These are phyloP conservation scores for Tieghemostelium lacteum DNA, from an alignment of 78 protist species.

Conservation along the genomic window DNA sequence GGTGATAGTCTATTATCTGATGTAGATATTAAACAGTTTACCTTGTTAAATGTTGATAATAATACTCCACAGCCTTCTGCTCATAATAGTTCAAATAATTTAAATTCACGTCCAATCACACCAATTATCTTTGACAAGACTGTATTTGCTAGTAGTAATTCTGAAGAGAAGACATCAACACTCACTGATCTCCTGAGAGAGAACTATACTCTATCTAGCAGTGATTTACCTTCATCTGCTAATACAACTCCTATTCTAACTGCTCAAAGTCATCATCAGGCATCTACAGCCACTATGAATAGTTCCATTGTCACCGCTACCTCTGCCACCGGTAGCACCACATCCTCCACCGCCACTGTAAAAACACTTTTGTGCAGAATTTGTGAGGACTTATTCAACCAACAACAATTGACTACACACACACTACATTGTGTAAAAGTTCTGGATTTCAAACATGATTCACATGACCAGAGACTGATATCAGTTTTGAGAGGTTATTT, in stretches of 20 bases:
- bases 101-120: too few relatives aligned
- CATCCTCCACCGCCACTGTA: background rate
- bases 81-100: too few relatives aligned
- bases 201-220: too few relatives aligned
- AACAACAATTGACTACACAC: slow-evolving; percentile 34
- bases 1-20: background rate
- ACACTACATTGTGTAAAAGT: slow-evolving; percentile 44
- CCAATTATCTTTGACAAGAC: slow-evolving; percentile 14
- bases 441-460: slow-evolving; percentile 34
- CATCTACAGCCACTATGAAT: background rate
- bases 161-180: slow-evolving; percentile 21
- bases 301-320: background rate
- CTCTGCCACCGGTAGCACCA: background rate
- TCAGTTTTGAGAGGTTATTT: slow-evolving; percentile 26
- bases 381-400: slow-evolving; percentile 49
- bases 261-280: too few relatives aligned
- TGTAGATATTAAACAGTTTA: background rate
- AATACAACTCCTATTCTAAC: too few relatives aligned
- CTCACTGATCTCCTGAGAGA: slow-evolving; percentile 38
- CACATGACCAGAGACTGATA: slow-evolving; percentile 57
- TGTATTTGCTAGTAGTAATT: too few relatives aligned
- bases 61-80: too few relatives aligned
- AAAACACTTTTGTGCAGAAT: slow-evolving; percentile 59
- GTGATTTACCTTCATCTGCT: too few relatives aligned
- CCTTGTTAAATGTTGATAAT: too few relatives aligned